Conservation (phyloP, 2,329 filamentous ascomycete genomes). For the Pezicula radicicola region DNA sequence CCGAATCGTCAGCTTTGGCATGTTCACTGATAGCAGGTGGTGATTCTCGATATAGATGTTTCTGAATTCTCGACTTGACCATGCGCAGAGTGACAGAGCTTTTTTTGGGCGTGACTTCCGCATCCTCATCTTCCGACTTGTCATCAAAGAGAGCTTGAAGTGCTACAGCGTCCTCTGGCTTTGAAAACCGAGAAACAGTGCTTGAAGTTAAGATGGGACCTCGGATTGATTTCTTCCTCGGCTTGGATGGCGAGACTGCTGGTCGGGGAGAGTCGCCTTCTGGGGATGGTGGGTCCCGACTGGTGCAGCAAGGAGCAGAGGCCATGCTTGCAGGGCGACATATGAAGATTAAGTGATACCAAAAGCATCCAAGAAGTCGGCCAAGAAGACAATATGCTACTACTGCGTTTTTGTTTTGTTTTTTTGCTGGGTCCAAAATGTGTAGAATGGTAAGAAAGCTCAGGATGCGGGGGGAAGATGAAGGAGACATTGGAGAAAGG, state of each 20-base stretch:
- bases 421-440: no score
- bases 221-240: conserved; percentile 1
- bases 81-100: background rate
- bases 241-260: conserved; percentile 4
- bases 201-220: conserved; percentile 7
- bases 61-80: conserved; percentile 4
- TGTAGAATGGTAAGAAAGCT: no score
- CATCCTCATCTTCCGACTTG: background rate
- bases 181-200: conserved; percentile 14
- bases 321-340: background rate
- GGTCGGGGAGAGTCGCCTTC: conserved; percentile 22
- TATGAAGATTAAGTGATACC: no score
- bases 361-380: no score
- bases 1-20: conserved; percentile 27
- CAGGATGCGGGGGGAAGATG: no score
- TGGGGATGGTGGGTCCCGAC: conserved; percentile 25
- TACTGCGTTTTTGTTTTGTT: no score
- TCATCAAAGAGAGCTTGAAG: conserved; percentile 24
- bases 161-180: conserved; percentile 15
- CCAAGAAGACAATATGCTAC: no score
- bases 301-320: conserved; percentile 20
- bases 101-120: conserved; percentile 2
- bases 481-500: no score
- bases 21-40: no score
- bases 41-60: no score